Evolutionary conservation across 1,284 basidiomycete species (phyloP), one percentile per base, ranked within the genome.

Genomic region (Rhodofomes roseus): DNA sequence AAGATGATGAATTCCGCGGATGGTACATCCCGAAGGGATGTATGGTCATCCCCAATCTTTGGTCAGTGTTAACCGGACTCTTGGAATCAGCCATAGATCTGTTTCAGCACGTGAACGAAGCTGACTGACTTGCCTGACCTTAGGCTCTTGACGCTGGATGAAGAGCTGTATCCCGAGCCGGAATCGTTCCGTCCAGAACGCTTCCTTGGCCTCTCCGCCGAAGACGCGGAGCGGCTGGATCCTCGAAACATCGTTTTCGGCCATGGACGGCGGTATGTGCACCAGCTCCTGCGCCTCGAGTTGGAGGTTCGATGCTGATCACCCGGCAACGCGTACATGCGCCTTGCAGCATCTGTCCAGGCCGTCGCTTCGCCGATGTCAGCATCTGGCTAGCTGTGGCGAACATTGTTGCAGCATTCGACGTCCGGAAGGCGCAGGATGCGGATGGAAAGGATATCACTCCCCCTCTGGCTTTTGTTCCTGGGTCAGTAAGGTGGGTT

Each of bases 1-100:
- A 79, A 62, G 79, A 81, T 56, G 81, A 83, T 65, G 70, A 74
- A 22, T 83, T 83, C 65, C 72, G 73, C 44, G 78, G 76, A 23
- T 81, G 77, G 68, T 70, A 72, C 59, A 76, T 84, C 52, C 79
- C 80, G 40, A 70, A 72, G 62, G 76, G 77, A 36, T 73, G 78
- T 12, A 80, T 75, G 36, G 71, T 84, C 8, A 66, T 82, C 44
- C 73, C 78, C 14, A 83, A 82, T 63, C 76, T 81, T 51, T 81
- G 77, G 81, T 81, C 16, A 23, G 59, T n/a, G n/a, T n/a, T n/a
- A n/a, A n/a, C n/a, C n/a, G n/a, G n/a, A n/a, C n/a, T n/a, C n/a
- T n/a, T n/a, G n/a, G n/a, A n/a, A n/a, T n/a, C n/a, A n/a, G n/a
- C n/a, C n/a, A n/a, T n/a, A n/a, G n/a, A n/a, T n/a, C n/a, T n/a